A percentile compares a stretch with the other conserved stretches of the same genome.
These are phyloP conservation scores for Paralagenidium karlingii DNA, from an alignment of 352 stramenopile species.

Conservation along the genomic window DNA sequence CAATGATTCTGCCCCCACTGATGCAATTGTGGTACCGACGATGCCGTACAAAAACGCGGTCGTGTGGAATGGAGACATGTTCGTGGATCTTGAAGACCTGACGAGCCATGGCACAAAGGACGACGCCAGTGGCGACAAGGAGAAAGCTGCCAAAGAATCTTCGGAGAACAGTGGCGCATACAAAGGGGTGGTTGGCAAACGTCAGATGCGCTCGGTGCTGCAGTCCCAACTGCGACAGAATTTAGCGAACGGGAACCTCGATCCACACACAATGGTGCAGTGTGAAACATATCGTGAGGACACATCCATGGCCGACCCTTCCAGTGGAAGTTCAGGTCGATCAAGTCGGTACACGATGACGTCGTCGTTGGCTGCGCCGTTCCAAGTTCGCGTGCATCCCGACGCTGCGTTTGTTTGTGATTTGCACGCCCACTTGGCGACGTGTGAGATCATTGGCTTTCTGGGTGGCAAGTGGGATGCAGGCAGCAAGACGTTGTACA, in stretches of 20 bases:
- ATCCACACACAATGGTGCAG: constrained; percentile 81
- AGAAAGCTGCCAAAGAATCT: not conserved
- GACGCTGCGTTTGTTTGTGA: constrained; percentile 87
- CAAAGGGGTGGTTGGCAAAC: constrained; percentile 16
- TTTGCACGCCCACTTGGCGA: constrained; percentile 87
- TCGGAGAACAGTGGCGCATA: not conserved
- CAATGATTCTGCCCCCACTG: too few species aligned
- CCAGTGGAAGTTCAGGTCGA: constrained; percentile 24
- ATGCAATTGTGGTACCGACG: not conserved
- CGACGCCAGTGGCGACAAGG: not conserved
- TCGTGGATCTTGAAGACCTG: not conserved
- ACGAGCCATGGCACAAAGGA: not conserved
- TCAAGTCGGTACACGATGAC: constrained; percentile 7
- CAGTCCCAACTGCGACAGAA: constrained; percentile 74
- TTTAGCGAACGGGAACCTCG: constrained; percentile 50
- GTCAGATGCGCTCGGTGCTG: constrained; percentile 50
- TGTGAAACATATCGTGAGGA: constrained; percentile 49
- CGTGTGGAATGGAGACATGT: not conserved
- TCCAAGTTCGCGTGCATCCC: constrained; percentile 80
- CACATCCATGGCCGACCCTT: not conserved
- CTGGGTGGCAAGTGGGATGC: constrained; percentile 85
- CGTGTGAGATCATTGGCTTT: constrained; percentile 92
- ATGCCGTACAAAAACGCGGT: not conserved
- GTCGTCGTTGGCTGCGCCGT: constrained; percentile 50
- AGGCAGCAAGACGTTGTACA: constrained; percentile 70